Evolutionary conservation across 108 stramenopile genomes (phyloP).

Genomic region (Schizochytrium sp.): DNA sequence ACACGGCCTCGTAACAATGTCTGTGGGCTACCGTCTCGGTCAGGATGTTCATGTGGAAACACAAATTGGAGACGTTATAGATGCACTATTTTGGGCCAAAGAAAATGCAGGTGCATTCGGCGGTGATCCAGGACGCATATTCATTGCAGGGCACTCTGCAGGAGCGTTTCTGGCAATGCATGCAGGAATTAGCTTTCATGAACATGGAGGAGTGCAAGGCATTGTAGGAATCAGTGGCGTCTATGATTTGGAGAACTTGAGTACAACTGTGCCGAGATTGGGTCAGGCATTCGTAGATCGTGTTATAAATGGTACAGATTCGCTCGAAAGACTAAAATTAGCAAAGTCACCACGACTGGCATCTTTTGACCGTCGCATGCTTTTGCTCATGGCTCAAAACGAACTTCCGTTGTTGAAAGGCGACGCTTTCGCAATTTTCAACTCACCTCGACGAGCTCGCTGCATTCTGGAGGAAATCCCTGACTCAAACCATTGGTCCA

Average conservation of each 20-base stretch:
- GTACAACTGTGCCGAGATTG: background rate
- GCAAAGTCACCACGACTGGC: background rate
- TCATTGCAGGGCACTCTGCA: background rate
- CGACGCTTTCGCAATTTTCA: slow-evolving; percentile 31
- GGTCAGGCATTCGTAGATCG: background rate
- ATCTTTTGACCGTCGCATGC: background rate
- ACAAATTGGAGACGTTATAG: background rate
- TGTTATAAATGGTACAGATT: background rate
- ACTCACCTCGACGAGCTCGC: background rate
- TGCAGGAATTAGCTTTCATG: background rate
- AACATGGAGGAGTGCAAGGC: background rate
- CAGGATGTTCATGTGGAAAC: background rate
- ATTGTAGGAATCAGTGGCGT: background rate
- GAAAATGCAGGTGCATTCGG: background rate
- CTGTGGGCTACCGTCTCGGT: slow-evolving; percentile 2
- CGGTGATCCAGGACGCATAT: background rate
- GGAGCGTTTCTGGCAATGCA: slow-evolving; percentile 29
- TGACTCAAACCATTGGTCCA: slow-evolving; percentile 6
- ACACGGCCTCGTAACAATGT: background rate
- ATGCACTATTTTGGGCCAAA: background rate
- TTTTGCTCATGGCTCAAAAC: slow-evolving; percentile 1
- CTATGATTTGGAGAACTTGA: background rate
- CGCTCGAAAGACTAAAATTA: background rate
- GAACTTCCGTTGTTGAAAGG: slow-evolving; percentile 16
- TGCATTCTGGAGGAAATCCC: background rate